A percentile compares a stretch with the other conserved stretches of the same genome.
These are phyloP conservation scores for Aspergillus sp. DNA, from an alignment of 2,329 filamentous ascomycete genomes.

Conservation along the genomic window DNA sequence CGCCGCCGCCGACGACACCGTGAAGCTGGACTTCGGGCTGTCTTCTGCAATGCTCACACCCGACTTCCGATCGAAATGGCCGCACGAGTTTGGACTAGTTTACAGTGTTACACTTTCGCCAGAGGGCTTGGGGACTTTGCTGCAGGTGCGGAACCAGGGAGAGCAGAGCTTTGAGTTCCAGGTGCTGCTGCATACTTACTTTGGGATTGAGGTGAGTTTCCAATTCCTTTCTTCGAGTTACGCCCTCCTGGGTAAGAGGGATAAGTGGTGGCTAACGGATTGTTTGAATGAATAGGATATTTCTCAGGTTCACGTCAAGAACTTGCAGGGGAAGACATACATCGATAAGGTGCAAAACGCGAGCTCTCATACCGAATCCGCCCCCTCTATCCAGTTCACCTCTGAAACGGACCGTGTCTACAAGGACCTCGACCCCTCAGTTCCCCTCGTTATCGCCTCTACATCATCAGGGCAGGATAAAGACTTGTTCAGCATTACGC, in stretches of 20 bases:
- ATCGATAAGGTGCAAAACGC: slow-evolving; percentile 77
- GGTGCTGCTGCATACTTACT: slow-evolving; percentile 87
- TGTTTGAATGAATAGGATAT: slow-evolving; percentile 65
- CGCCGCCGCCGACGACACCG: slow-evolving; percentile 59
- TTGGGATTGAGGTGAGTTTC: slow-evolving; percentile 70
- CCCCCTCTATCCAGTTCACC: slow-evolving; percentile 65
- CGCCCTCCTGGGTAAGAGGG: not conserved
- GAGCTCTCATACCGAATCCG: slow-evolving; percentile 63
- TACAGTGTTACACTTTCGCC: slow-evolving; percentile 86
- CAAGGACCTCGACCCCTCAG: slow-evolving; percentile 58
- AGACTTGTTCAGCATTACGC: slow-evolving; percentile 69
- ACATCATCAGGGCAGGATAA: slow-evolving; percentile 51
- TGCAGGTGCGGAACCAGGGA: slow-evolving; percentile 89
- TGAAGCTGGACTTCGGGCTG: slow-evolving; percentile 96
- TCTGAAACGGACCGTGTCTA: slow-evolving; percentile 89
- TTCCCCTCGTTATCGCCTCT: slow-evolving; percentile 36
- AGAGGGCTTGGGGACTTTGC: slow-evolving; percentile 72
- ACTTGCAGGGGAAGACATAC: slow-evolving; percentile 75
- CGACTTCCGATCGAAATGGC: slow-evolving; percentile 72
- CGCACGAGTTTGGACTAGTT: slow-evolving; percentile 81
- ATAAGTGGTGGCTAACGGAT: not conserved
- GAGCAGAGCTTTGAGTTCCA: slow-evolving; percentile 84
- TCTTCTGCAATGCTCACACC: slow-evolving; percentile 70
- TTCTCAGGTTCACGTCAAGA: slow-evolving; percentile 66
- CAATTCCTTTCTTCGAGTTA: not conserved